phyloP scores from a whole-genome alignment of 2,329 filamentous ascomycete genomes.

The Westerdykella aurantiaca region DNA sequence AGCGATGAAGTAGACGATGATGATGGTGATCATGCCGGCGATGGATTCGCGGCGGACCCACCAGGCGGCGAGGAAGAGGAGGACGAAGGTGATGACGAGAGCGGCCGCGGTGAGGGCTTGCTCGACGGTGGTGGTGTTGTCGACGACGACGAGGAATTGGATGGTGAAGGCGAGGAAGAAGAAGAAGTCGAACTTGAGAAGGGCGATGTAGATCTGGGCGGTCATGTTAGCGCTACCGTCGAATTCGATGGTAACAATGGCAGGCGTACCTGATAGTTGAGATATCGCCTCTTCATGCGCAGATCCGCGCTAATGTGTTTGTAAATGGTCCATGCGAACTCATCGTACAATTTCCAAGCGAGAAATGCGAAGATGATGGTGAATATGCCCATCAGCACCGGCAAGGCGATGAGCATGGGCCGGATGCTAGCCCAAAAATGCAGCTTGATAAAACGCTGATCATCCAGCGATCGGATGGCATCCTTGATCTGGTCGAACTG shows the following conservation, averaged over 20 bases:
- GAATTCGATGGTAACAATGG: not conserved
- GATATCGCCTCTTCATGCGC: constrained; percentile 91
- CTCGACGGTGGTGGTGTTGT: constrained; percentile 61
- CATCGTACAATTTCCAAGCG: constrained; percentile 94
- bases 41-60: constrained; percentile 81
- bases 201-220: constrained; percentile 84
- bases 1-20: constrained; percentile 80
- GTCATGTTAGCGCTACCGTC: constrained; percentile 8
- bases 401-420: constrained; percentile 78
- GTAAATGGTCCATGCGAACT: constrained; percentile 98
- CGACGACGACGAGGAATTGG: constrained; percentile 91
- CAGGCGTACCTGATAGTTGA: constrained; percentile 77
- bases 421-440: constrained; percentile 64
- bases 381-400: constrained; percentile 71
- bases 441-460: constrained; percentile 41
- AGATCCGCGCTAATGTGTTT: constrained; percentile 98
- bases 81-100: constrained; percentile 83
- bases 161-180: constrained; percentile 99
- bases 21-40: constrained; percentile 68
- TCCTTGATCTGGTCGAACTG: constrained; percentile 85
- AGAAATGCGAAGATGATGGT: constrained; percentile 69
- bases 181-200: constrained; percentile 99
- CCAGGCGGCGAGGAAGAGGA: constrained; percentile 77
- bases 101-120: constrained; percentile 83
- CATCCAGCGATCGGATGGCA: constrained; percentile 56